Percentiles rank a stretch among this genome's conserved stretches.
Evolutionary conservation across 352 stramenopile genomes (phyloP).

Genomic region (Globisporangium iwayamae): DNA sequence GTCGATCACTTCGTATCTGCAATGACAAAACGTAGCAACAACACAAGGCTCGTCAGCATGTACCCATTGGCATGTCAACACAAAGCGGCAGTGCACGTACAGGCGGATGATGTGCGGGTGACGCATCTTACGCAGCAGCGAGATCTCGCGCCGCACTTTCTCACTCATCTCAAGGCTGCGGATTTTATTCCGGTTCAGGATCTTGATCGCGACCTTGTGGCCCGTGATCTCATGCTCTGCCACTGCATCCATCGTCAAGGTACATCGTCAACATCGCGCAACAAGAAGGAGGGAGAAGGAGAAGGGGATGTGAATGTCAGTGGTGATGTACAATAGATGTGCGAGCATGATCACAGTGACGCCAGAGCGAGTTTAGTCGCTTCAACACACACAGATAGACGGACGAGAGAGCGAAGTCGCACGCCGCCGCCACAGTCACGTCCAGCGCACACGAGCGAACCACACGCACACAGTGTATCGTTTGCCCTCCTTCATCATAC

Average conservation of each 20-base stretch:
- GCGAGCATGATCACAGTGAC: background rate
- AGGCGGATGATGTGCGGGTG: conserved; percentile 99
- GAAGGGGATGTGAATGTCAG: background rate
- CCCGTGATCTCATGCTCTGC: conserved; percentile 97
- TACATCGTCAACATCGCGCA: background rate
- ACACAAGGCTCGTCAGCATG: background rate
- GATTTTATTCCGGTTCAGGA: conserved; percentile 99
- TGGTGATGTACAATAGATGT: conserved; percentile 6
- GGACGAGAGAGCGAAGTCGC: background rate
- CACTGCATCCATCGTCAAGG: conserved; percentile 49
- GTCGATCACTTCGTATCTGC: conserved; percentile 97
- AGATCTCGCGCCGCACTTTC: conserved; percentile 99
- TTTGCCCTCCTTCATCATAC: background rate
- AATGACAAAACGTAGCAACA: background rate
- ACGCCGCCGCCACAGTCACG: background rate
- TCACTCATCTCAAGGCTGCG: conserved; percentile 98
- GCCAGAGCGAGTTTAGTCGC: background rate
- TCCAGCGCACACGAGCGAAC: background rate
- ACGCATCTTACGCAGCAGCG: conserved; percentile 97
- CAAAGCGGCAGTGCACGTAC: conserved; percentile 42
- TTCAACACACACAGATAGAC: background rate
- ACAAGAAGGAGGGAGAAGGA: background rate
- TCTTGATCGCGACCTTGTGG: conserved; percentile 99
- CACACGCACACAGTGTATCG: background rate
- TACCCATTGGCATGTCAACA: background rate